Evolutionary conservation across 2,329 filamentous ascomycete genomes (phyloP), one percentile per base, ranked within the genome.

Genomic region (Neocatenulostroma microsporum): DNA sequence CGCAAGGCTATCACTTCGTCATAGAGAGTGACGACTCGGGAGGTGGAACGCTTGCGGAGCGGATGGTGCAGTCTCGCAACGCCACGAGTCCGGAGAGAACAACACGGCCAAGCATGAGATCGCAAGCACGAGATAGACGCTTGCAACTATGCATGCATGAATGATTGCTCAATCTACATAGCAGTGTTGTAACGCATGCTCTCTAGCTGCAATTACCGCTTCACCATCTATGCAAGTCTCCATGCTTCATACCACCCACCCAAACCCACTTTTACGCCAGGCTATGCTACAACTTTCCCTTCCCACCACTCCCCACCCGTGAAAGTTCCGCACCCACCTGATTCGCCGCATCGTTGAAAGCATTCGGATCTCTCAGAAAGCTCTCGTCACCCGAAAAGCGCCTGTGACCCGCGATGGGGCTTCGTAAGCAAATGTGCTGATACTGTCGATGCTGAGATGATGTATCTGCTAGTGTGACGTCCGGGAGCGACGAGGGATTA

Each of bases 1-100:
- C 73, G 74, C 64, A 69, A 69, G 62, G 74, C 76, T 55, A 74
- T 81, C 62, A 75, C 74, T 30, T 10, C n/a, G n/a, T n/a, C n/a
- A n/a, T n/a, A n/a, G n/a, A n/a, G n/a, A n/a, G n/a, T n/a, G n/a
- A n/a, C n/a, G n/a, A n/a, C n/a, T n/a, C n/a, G n/a, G n/a, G n/a
- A n/a, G n/a, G n/a, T n/a, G n/a, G n/a, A n/a, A n/a, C n/a, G n/a
- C n/a, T n/a, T n/a, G n/a, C n/a, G n/a, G n/a, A n/a, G 23, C 23
- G 23, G 23, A 25, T 3, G 23, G 23, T n/a, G n/a, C n/a, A n/a
- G n/a, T n/a, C n/a, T n/a, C n/a, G n/a, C n/a, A n/a, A n/a, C n/a
- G n/a, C n/a, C n/a, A n/a, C n/a, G n/a, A n/a, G n/a, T n/a, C n/a
- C n/a, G n/a, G n/a, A n/a, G n/a, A n/a, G n/a, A n/a, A n/a, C n/a